Evolutionary conservation across 1,284 basidiomycete species (phyloP).

Genomic region (Ganoderma resinaceum): DNA sequence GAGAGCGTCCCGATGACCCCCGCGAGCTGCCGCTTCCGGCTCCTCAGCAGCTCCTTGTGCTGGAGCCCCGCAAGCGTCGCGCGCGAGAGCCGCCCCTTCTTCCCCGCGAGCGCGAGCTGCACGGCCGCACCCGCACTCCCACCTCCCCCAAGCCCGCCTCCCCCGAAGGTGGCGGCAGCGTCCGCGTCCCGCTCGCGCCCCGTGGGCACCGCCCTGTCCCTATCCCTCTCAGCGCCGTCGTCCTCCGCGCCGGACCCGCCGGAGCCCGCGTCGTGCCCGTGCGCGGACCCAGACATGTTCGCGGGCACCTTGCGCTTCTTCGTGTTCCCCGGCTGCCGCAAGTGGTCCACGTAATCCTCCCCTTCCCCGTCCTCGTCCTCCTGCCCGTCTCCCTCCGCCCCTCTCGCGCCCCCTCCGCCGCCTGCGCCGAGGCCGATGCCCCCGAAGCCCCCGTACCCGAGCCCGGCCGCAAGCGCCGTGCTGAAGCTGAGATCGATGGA

Average conservation of each 20-base stretch:
- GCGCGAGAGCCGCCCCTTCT: conserved; percentile 50
- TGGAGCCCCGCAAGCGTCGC: conserved; percentile 73
- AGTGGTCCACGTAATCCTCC: conserved; percentile 68
- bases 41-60: conserved; percentile 75
- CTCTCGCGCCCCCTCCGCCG: conserved; percentile 8
- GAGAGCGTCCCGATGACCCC: conserved; percentile 69
- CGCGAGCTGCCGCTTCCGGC: conserved; percentile 70
- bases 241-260: conserved; percentile 49
- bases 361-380: conserved; percentile 54
- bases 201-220: conserved; percentile 36
- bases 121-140: conserved; percentile 43
- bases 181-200: conserved; percentile 38
- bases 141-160: conserved; percentile 43
- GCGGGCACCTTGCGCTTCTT: conserved; percentile 85
- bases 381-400: conserved; percentile 29
- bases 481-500: conserved; percentile 38
- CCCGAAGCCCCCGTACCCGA: not conserved
- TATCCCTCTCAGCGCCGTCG: conserved; percentile 37
- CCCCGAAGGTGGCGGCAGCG: conserved; percentile 5
- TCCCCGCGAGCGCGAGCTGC: conserved; percentile 37
- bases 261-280: conserved; percentile 46
- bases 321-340: conserved; percentile 79
- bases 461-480: conserved; percentile 22
- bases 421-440: not conserved
- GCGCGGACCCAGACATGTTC: conserved; percentile 49